Evolutionary conservation across 495 filamentous ascomycete species (phyloP), one percentile per base, ranked within the genome.

Genomic region (Bacidia gigantensis): DNA sequence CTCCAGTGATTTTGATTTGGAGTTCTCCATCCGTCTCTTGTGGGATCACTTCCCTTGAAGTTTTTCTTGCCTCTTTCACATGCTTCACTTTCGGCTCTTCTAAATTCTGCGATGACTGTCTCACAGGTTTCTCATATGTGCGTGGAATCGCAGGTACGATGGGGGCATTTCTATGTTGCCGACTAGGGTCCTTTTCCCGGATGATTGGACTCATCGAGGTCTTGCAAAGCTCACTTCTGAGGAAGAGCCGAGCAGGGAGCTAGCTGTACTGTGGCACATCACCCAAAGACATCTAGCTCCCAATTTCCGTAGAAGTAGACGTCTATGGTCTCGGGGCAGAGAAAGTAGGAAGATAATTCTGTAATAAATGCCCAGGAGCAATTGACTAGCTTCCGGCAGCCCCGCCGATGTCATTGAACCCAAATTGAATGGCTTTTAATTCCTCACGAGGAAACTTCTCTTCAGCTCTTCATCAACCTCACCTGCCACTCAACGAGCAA

Each of bases 121-220:
- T 21, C 22, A 17, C 22, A 32, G 35, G 35, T 24, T 26, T 60
- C 25, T 60, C 58, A 46, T 54, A 48, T 35, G 50, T 60, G 22
- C 58, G 38, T 14, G 58, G 58, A 46, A 60, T 43, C 24, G 51
- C 51, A 29, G 58, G 58, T 17, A 56, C 49, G 35, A 59, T 59
- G n/a, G 50, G 54, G 3, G 42, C 25, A 10, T 43, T 54, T 22
- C 47, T 46, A 21, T 42, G 50, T 39, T 26, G 43, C 42, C 46
- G 50, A 21, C 45, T 50, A 22, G 20, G 35, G 35, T 41, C 44
- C 18, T 18, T 41, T 12, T 32, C 39, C 22, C 22, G 35, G 22
- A 43, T 43, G 26, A 26, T 51, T 43, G 26, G 52, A 44, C 55
- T 58, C 49, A 49, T 53, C 21, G 53, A 35, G 17, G 5, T 7